phyloP scores from a whole-genome alignment of 2,329 filamentous ascomycete species.

The Akanthomyces dipterigenus region DNA sequence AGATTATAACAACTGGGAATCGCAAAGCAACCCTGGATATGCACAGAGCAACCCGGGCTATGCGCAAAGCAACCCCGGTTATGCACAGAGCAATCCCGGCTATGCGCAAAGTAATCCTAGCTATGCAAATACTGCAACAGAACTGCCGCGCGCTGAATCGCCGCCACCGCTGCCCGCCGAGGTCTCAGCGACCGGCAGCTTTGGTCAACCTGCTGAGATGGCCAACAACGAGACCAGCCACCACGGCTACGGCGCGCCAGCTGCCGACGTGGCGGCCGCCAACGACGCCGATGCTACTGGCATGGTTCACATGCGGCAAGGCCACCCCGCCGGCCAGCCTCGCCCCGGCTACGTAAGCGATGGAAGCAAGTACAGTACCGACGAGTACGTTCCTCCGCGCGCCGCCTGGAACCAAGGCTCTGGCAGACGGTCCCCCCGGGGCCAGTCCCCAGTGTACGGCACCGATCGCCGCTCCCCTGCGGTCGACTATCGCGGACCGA shows the following conservation, averaged over 20 bases:
- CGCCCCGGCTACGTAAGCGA: conserved; percentile 55
- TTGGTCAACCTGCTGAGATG: conserved; percentile 71
- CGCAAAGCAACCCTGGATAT: conserved; percentile 26
- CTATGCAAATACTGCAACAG: conserved; percentile 31
- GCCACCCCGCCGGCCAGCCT: conserved; percentile 29
- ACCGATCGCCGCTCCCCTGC: conserved; percentile 20
- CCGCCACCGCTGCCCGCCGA: conserved; percentile 53
- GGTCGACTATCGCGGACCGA: conserved; percentile 30
- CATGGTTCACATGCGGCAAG: conserved; percentile 65
- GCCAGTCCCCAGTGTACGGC: conserved; percentile 38
- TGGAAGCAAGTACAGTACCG: conserved; percentile 63
- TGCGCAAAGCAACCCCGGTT: conserved; percentile 24
- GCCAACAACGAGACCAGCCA: conserved; percentile 52
- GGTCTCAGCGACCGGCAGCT: conserved; percentile 32
- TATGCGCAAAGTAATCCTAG: conserved; percentile 26
- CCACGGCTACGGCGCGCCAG: conserved; percentile 31
- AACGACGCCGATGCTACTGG: conserved; percentile 67
- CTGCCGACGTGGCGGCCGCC: conserved; percentile 42
- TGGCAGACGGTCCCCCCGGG: conserved; percentile 37
- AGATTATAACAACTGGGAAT: conserved; percentile 16
- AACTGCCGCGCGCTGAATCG: conserved; percentile 56
- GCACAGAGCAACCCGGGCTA: too few relatives aligned
- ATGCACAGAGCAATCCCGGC: too few relatives aligned
- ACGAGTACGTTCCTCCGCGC: conserved; percentile 63
- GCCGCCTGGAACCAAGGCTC: conserved; percentile 47